Evolutionary conservation across 176 grass and related monocot genomes (phyloP), one percentile per base, ranked within the genome.

Genomic region (Areca catechu): DNA sequence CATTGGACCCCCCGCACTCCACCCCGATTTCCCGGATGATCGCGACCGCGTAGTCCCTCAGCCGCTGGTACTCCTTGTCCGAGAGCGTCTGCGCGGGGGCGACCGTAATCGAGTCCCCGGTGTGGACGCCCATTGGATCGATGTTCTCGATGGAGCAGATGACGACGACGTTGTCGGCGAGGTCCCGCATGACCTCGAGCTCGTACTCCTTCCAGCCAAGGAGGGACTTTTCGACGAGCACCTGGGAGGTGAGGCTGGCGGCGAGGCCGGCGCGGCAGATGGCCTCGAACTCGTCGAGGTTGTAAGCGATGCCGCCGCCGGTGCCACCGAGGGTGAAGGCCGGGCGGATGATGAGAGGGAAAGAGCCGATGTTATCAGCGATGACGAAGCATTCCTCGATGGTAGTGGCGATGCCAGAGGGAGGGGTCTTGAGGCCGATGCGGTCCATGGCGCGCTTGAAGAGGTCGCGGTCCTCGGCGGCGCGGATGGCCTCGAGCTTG

Each of bases 191-290:
- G 16, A 98, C 93, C 73, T 98, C 93, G 12, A 98, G 74, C 65
- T 98, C 93, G 53, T 98, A 98, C 76, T 98, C 93, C 74, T 98
- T 98, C 93, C 93, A 98, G 1, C 93, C 93, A 3, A 98, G 93
- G 16, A 98, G 76, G 0, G 93, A 98, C 60, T 98, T 98, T 74
- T 98, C 93, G 1, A 98, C 81, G 5, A 98, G 83, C 12, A 98
- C 93, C 78, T 98, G 93, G 56, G 71, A 56, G 1, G 81, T 89
- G 62, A 88, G 74, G 5, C 87, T 92, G 1, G 87, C 93, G 0
- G 87, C 78, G 4, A 98, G 55, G 1, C 93, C 93, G 0, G 84
- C 70, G 49, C 78, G 73, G 74, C 93, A 98, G 53, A 98, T 98
- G 22, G 74, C 84, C 78, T 92, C 84, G 18, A 98, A 98, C 73